Evolutionary conservation across 192 early-diverging fungal species (phyloP).

Genomic region (Funneliformis geosporum): DNA sequence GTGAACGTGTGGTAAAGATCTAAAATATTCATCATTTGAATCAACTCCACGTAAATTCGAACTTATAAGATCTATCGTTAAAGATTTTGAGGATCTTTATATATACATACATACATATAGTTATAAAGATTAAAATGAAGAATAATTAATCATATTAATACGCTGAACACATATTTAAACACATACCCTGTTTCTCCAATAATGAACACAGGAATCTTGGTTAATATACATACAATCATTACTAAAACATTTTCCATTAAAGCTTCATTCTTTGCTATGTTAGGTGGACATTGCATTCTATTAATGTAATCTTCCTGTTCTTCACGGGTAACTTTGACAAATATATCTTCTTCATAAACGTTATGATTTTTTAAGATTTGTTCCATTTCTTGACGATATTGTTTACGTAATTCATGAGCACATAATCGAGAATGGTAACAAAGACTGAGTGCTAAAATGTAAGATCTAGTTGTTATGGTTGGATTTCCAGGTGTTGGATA

Average conservation of each 20-base stretch:
- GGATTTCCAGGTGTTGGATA: too few relatives aligned
- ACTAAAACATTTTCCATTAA: constrained; percentile 24
- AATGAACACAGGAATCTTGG: constrained; percentile 22
- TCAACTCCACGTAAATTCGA: constrained; percentile 28
- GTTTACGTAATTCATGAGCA: constrained; percentile 6
- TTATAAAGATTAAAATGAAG: too few relatives aligned
- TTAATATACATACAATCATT: constrained; percentile 31
- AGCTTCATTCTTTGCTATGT: neutral
- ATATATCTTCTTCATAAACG: neutral
- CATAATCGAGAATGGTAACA: constrained; percentile 23
- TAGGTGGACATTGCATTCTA: too few relatives aligned
- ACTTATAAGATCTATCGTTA: constrained; percentile 22
- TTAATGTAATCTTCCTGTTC: constrained; percentile 27
- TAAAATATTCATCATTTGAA: constrained; percentile 25
- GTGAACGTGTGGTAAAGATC: constrained; percentile 21
- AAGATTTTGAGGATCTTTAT: constrained; percentile 21
- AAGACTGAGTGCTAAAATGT: constrained; percentile 14
- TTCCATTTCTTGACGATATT: constrained; percentile 10
- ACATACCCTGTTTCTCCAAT: constrained; percentile 20
- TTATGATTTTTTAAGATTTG: constrained; percentile 4
- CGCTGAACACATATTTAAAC: too few relatives aligned
- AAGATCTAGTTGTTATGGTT: too few relatives aligned
- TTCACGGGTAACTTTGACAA: neutral
- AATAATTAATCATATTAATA: too few relatives aligned
- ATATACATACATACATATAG: too few relatives aligned